Percentiles rank a stretch among this genome's conserved stretches.
phyloP scores from a whole-genome alignment of 2,329 filamentous ascomycete species.

The Kalaharituber pfeilii region DNA sequence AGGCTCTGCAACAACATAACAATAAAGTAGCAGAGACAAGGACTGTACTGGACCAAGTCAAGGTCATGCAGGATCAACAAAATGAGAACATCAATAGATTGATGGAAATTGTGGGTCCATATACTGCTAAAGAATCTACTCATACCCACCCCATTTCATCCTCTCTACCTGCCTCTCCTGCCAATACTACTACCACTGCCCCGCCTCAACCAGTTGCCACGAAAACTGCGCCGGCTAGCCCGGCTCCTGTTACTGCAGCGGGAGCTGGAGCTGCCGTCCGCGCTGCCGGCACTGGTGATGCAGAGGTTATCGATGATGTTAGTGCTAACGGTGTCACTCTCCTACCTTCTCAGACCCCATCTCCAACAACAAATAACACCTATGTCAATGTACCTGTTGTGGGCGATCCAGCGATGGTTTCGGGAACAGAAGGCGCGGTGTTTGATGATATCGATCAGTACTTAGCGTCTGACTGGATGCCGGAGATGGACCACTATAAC shows the following conservation, averaged over 20 bases:
- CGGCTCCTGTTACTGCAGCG: not conserved
- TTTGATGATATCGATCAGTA: not conserved
- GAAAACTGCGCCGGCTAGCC: not conserved
- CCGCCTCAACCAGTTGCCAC: not conserved
- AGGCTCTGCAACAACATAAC: constrained; percentile 30
- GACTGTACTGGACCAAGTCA: constrained; percentile 59
- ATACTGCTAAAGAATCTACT: not conserved
- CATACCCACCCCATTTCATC: not conserved
- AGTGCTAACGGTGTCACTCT: not conserved
- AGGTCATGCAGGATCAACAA: constrained; percentile 63
- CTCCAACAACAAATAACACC: not conserved
- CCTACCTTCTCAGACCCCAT: not conserved
- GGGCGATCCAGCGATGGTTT: not conserved
- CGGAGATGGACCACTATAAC: not conserved
- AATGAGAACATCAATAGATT: constrained; percentile 59
- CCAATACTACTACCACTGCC: not conserved
- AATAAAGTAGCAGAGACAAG: constrained; percentile 46
- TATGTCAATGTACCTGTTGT: not conserved
- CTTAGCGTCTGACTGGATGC: not conserved
- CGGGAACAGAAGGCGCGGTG: not conserved
- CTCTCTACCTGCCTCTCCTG: not conserved
- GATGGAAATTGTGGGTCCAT: constrained; percentile 41
- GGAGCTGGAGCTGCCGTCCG: not conserved
- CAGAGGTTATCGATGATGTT: not conserved
- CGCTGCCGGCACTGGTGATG: not conserved